A percentile compares a stretch with the other conserved stretches of the same genome.
These are phyloP conservation scores for Trichoderma arundinaceum DNA, from an alignment of 2,329 filamentous ascomycete species.

Conservation along the genomic window DNA sequence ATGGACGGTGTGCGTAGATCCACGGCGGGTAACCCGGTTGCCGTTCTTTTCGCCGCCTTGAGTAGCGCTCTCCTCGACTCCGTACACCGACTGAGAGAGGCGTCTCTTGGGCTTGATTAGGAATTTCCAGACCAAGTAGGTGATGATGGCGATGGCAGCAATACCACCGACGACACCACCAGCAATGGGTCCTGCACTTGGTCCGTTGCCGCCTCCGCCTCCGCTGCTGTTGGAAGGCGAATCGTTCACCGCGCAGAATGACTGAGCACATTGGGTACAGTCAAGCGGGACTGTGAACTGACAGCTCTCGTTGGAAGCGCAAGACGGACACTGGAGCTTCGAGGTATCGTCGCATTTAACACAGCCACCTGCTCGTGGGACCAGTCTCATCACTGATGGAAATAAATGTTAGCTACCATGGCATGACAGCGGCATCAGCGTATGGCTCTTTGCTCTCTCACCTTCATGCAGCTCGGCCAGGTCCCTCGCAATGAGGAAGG, in stretches of 20 bases:
- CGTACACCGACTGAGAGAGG: constrained; percentile 59
- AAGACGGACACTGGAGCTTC: constrained; percentile 53
- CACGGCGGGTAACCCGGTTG: constrained; percentile 57
- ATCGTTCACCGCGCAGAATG: constrained; percentile 51
- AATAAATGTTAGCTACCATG: constrained; percentile 4
- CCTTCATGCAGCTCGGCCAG: constrained; percentile 42
- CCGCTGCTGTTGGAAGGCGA: constrained; percentile 32
- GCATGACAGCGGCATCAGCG: neutral
- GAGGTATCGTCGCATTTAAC: constrained; percentile 53
- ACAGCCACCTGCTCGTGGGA: constrained; percentile 51
- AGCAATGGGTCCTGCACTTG: constrained; percentile 83
- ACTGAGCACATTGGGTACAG: constrained; percentile 55
- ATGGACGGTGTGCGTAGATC: constrained; percentile 82
- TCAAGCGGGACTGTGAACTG: constrained; percentile 52
- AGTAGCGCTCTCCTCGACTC: constrained; percentile 58
- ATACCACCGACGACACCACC: constrained; percentile 90
- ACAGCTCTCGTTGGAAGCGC: constrained; percentile 51
- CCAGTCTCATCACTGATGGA: constrained; percentile 43
- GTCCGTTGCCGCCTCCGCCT: constrained; percentile 48
- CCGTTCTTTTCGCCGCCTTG: constrained; percentile 55
- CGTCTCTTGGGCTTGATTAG: constrained; percentile 80
- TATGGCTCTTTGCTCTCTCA: constrained; percentile 34
- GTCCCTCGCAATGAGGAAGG: constrained; percentile 36
- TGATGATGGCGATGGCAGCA: constrained; percentile 71
- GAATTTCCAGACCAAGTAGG: constrained; percentile 86